phyloP scores from a whole-genome alignment of 495 filamentous ascomycete genomes.

The Astrocystis sublimbata region DNA sequence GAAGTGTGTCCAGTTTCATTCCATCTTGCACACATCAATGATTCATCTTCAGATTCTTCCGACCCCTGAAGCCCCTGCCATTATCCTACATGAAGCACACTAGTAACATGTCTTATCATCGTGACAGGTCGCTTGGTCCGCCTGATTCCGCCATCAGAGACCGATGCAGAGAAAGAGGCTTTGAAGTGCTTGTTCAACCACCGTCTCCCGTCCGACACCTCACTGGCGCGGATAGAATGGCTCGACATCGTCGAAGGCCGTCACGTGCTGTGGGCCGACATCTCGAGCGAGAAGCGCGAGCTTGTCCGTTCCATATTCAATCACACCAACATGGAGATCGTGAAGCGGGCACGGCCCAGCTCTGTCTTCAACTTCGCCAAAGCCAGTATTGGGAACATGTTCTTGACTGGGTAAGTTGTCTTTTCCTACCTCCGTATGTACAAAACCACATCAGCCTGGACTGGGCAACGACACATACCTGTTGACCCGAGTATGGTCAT shows the following conservation, averaged over 20 bases:
- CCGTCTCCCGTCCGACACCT: slow-evolving; percentile 62
- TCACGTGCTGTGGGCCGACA: slow-evolving; percentile 69
- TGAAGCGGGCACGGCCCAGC: slow-evolving; percentile 76
- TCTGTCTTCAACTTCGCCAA: slow-evolving; percentile 84
- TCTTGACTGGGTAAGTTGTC: slow-evolving; percentile 65
- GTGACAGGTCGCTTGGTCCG: slow-evolving; percentile 78
- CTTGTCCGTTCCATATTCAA: slow-evolving; percentile 90
- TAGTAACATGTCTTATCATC: slow-evolving; percentile 2
- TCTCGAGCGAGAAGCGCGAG: slow-evolving; percentile 83
- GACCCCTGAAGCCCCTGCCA: not conserved
- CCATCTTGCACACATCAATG: not conserved
- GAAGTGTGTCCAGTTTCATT: slow-evolving; percentile 64
- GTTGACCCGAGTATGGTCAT: too few relatives aligned
- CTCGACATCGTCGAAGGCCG: slow-evolving; percentile 84
- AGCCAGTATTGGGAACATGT: slow-evolving; percentile 91
- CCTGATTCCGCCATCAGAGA: slow-evolving; percentile 70
- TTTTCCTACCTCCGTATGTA: not conserved
- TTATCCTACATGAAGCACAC: not conserved
- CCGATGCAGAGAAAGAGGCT: slow-evolving; percentile 65
- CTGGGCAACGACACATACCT: too few relatives aligned
- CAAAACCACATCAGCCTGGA: not conserved
- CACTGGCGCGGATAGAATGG: slow-evolving; percentile 68
- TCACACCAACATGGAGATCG: slow-evolving; percentile 82
- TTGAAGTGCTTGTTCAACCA: slow-evolving; percentile 85
- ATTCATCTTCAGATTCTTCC: not conserved